Base-by-base conservation (phyloP, 768 basidiomycete genomes). In the Tulasnella calospora region DNA sequence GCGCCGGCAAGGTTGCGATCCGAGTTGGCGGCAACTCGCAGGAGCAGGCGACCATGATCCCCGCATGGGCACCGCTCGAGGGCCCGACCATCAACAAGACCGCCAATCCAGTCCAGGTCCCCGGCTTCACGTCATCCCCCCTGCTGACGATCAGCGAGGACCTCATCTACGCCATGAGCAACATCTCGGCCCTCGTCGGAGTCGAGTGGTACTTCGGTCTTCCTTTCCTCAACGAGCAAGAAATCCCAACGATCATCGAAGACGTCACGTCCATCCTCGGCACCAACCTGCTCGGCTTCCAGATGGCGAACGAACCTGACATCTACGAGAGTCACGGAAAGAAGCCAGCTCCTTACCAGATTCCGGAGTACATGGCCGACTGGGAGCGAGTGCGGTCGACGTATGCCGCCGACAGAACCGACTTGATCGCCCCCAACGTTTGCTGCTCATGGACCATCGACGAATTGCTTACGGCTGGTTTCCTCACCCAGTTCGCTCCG, bases 1-100 rank as follows among this genome's bases (percentile, higher is more conserved):
- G 94, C 36, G 88, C 89, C 3, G 92, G 92, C 3, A 81, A 83
- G 1, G 89, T 93, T 9, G 84, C 87, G 17, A 84, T 94, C n/a
- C 89, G 93, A 73, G 86, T 94, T 0, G 93, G 94, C 35, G 93
- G 93, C 70, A 94, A 94, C 83, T 90, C 91, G 0, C 94, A 94
- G 82, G 94, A 95, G 77, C 88, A 86, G 3, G 91, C 86, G 8
- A 83, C 90, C 12, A 80, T 85, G 38, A 74, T 81, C 84, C 5
- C 83, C 89, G 79, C 89, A 89, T 47, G 81, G 12, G 86, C 84
- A 46, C 87, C 90, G 10, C 82, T 87, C 0, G 86, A 89, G 71
- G 86, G 86, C 30, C 81, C 84, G 13, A 87, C 87, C 33, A 84
- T 92, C 35, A 85, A 88, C 71, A 93, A 92, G 82, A 82, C 83